phyloP scores from a whole-genome alignment of 148 eudicot genomes.

The Rheum nobile region DNA sequence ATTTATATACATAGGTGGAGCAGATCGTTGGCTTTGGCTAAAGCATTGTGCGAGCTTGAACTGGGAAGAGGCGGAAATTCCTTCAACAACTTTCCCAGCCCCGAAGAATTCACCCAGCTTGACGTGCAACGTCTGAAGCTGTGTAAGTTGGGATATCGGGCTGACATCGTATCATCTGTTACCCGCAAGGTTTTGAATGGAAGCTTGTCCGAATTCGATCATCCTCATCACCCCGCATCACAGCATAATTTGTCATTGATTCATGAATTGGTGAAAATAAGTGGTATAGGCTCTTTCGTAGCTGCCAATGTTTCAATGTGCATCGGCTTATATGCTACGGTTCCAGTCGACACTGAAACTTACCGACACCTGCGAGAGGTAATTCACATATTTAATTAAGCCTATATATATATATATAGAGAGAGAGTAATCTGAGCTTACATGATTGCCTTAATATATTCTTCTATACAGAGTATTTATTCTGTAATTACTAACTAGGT shows the following conservation, averaged over 20 bases:
- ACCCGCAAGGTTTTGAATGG: constrained; percentile 14
- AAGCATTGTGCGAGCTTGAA: constrained; percentile 30
- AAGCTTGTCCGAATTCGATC: background rate
- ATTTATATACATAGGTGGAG: constrained; percentile 15
- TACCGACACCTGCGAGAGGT: constrained; percentile 21
- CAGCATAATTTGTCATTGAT: background rate
- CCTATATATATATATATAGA: no score
- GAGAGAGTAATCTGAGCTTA: no score
- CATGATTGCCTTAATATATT: no score
- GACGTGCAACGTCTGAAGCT: background rate
- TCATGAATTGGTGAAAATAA: constrained; percentile 10
- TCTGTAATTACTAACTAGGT: background rate
- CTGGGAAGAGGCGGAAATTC: constrained; percentile 13
- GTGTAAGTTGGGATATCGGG: constrained; percentile 34
- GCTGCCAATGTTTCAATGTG: constrained; percentile 35
- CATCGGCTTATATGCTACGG: constrained; percentile 23
- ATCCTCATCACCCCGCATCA: background rate
- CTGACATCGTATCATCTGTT: constrained; percentile 11
- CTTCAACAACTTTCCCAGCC: background rate
- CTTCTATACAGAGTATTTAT: no score
- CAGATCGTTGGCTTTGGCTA: constrained; percentile 28
- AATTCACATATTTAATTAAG: no score
- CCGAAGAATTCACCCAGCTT: constrained; percentile 7
- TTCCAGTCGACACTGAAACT: constrained; percentile 45
- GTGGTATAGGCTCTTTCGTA: constrained; percentile 34